Base-by-base conservation (phyloP, 2,329 filamentous ascomycete genomes). In the Sporothrix schenckii region DNA sequence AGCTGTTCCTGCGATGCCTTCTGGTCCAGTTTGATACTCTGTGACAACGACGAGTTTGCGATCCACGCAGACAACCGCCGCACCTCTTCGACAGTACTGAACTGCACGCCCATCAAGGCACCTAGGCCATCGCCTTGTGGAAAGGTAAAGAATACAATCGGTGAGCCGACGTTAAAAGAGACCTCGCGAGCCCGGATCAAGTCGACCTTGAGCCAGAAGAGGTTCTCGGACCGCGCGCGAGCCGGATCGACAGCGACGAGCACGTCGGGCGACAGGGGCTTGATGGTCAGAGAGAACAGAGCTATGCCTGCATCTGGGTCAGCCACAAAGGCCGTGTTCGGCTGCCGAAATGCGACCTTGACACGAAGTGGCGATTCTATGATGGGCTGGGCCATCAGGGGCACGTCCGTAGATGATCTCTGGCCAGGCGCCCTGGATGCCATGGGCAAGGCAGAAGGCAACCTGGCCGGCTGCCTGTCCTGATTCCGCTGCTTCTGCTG, bases 61-160 rank as follows among this genome's bases (percentile, higher is more conserved):
- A 50, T 58, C 71, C 72, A 74, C 1, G 34, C 21, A 5, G 66
- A 24, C 1, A 74, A 2, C 2, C 24, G 65, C 13, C 56, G 60
- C 14, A 69, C 69, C 3, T 73, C 72, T 13, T 56, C n/a, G 1
- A 16, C 16, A 2, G 10, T 4, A 3, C 5, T 14, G 21, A 75
- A 74, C 61, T 66, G 19, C 0, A 75, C 19, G 6, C 49, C 68
- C 65, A 75, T 66, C 4, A 39, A 7, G 1, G 58, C 16, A 4
- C 65, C 63, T 13, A 69, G 1, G 1, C 11, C 16, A 1, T 66
- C 61, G 7, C 52, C 41, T 4, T 71, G 58, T 7, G 70, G 68
- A 4, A 69, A 34, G 0, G 44, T 19, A 11, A 73, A 14, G 1
- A 68, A 10, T 4, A 70, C 41, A 9, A 74, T 39, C 0, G 52